These are phyloP conservation scores for Xylariaceae sp. DNA, from an alignment of 2,329 filamentous ascomycete genomes.

Conservation along the genomic window DNA sequence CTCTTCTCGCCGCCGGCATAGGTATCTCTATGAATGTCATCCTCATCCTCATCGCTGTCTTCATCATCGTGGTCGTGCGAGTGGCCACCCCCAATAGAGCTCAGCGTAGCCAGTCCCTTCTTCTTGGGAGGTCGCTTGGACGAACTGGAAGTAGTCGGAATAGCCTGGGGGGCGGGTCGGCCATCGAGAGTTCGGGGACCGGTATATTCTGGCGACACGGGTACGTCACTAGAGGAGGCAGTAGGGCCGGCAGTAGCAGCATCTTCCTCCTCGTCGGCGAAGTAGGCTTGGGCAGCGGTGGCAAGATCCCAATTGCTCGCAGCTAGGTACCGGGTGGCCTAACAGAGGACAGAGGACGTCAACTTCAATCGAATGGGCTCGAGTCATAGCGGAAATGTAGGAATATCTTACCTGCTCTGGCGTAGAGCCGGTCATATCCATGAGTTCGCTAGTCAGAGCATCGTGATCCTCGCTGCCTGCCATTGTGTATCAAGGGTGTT, in stretches of 20 bases:
- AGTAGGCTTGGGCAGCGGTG: constrained; percentile 65
- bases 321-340: constrained; percentile 70
- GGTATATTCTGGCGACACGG: constrained; percentile 49
- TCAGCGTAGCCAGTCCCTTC: constrained; percentile 63
- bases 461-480: constrained; percentile 44
- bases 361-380: constrained; percentile 6
- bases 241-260: constrained; percentile 44
- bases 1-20: constrained; percentile 89
- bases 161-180: constrained; percentile 55
- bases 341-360: constrained; percentile 1
- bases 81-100: constrained; percentile 54
- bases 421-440: constrained; percentile 55
- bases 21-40: constrained; percentile 67
- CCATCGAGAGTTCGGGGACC: constrained; percentile 67
- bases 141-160: constrained; percentile 39
- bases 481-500: constrained; percentile 34
- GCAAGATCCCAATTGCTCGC: constrained; percentile 69
- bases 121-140: constrained; percentile 54
- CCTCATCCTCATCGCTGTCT: constrained; percentile 57
- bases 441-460: constrained; percentile 55
- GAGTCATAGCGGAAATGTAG: background rate
- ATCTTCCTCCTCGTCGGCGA: constrained; percentile 57
- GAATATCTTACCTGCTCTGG: constrained; percentile 41
- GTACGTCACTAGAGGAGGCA: constrained; percentile 32
- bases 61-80: constrained; percentile 59